Conservation (phyloP, 2,329 filamentous ascomycete genomes). For the Scytalidium lignicola region DNA sequence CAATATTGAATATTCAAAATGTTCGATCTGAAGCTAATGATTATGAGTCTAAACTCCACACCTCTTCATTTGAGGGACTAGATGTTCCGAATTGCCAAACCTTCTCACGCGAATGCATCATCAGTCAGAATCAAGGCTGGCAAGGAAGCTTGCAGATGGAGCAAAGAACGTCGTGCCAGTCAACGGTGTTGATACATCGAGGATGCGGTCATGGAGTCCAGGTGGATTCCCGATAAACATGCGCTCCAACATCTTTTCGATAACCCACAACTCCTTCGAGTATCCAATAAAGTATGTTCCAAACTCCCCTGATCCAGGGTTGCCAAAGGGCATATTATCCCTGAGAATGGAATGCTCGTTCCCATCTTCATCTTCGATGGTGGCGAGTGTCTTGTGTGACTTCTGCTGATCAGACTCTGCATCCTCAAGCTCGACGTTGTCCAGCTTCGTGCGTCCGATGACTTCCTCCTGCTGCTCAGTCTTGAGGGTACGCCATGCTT, state of each 20-base stretch:
- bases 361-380: constrained; percentile 45
- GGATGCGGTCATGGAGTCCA: constrained; percentile 48
- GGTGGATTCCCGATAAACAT: constrained; percentile 53
- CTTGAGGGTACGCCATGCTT: constrained; percentile 38
- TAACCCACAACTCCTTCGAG: constrained; percentile 47
- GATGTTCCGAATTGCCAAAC: too few relatives aligned
- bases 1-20: too few relatives aligned
- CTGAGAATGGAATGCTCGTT: constrained; percentile 48
- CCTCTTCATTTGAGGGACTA: too few relatives aligned
- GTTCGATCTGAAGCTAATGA: too few relatives aligned
- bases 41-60: too few relatives aligned
- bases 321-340: constrained; percentile 58
- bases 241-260: constrained; percentile 51
- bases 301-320: constrained; percentile 43
- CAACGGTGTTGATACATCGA: constrained; percentile 48
- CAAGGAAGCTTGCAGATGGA: constrained; percentile 36
- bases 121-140: constrained; percentile 11
- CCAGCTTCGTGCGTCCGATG: constrained; percentile 52
- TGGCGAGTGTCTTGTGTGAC: constrained; percentile 50
- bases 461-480: constrained; percentile 50
- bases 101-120: too few relatives aligned
- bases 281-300: constrained; percentile 57
- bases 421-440: constrained; percentile 53
- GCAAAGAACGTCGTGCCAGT: constrained; percentile 52
- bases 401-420: constrained; percentile 38